Conservation (phyloP, 139 green algal species). For the Zygnema cylindricum region DNA sequence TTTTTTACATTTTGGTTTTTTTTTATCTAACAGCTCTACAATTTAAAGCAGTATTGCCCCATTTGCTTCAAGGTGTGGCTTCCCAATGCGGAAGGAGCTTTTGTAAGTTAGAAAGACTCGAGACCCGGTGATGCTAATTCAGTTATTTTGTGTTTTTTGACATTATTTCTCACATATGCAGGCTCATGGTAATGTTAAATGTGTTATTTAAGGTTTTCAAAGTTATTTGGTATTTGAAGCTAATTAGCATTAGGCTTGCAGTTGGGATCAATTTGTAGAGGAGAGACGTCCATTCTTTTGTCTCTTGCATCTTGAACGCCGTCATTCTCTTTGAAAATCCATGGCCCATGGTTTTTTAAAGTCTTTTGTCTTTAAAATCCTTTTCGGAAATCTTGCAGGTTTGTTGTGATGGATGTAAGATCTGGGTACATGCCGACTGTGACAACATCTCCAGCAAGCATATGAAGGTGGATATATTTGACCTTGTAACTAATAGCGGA, state of each 20-base stretch:
- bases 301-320: not conserved
- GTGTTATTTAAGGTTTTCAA: too few species aligned
- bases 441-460: constrained; percentile 47
- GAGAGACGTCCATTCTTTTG: too few species aligned
- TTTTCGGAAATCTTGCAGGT: too few species aligned
- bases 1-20: constrained; percentile 2
- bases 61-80: constrained; percentile 53
- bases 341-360: not conserved
- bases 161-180: not conserved
- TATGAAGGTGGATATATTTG: constrained; percentile 37
- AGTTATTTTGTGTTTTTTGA: too few species aligned
- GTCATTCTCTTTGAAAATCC: not conserved
- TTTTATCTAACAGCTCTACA: constrained; percentile 23
- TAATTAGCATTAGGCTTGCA: too few species aligned
- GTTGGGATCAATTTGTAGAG: too few species aligned
- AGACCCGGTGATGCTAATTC: not conserved
- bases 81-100: constrained; percentile 45
- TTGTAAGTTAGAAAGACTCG: constrained; percentile 15
- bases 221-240: too few species aligned
- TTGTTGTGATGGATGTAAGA: constrained; percentile 20
- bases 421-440: constrained; percentile 52
- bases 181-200: not conserved
- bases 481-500: too few species aligned
- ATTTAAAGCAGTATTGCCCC: constrained; percentile 48
- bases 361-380: too few species aligned